Base-by-base conservation (phyloP, 495 filamentous ascomycete species). In the Penicillium roqueforti region DNA sequence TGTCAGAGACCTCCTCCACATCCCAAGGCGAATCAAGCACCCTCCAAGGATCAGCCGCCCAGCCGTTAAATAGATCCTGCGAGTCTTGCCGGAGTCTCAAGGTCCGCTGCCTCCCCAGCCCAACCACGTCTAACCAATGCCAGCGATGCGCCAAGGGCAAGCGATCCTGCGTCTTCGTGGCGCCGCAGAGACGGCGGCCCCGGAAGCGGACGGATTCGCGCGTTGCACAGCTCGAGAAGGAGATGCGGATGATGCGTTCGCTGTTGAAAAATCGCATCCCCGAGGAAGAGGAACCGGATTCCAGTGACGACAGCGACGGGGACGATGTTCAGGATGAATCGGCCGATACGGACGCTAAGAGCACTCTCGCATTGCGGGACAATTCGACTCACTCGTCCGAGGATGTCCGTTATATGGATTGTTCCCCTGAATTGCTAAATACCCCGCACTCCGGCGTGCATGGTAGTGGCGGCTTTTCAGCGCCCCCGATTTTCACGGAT, bases 201-300 rank as follows among this genome's bases (percentile, higher is more conserved):
- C 73, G 73, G 14, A 92, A 91, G 73, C 89, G 92, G 69, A 88
- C 87, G 20, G 91, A 95, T 63, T 88, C 82, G 38, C 79, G 90
- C 14, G 90, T 96, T 8, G 87, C 89, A 4, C 90, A 95, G 71
- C 75, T 96, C 23, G 91, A 96, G 69, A 90, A 83, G 73, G 92
- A 91, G 71, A 90, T 96, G 63, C 87, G 91, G 62, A 84, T 70
- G 59, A 76, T 76, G 73, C 71, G 71, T 38, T 70, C 73, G 10
- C 59, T 73, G 22, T 60, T 76, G n/a, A 74, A 74, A 47, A 68
- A 63, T 51, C 66, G 69, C 3, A 61, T 73, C 25, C 64, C 55
- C 0, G 63, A 70, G 40, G 70, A 73, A 28, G 69, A 64, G 22
- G 68, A 65, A 26, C 60, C 58, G n/a, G 67, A 70, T 23, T 69